Conservation (phyloP, 176 grass and related monocot genomes). For the Microstegium vimineum region DNA sequence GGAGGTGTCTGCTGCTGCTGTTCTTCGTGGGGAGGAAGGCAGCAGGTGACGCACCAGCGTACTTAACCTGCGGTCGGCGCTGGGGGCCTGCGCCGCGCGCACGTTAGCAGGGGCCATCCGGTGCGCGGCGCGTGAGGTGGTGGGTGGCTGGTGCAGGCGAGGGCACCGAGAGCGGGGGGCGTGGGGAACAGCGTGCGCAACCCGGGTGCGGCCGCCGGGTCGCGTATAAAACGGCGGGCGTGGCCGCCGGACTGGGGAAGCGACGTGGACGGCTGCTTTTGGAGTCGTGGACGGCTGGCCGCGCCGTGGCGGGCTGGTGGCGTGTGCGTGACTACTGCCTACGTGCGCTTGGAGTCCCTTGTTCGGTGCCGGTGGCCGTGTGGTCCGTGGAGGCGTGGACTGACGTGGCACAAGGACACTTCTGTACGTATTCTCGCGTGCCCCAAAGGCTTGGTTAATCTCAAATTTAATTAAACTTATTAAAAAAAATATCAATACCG, state of each 20-base stretch:
- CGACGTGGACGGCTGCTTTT: slow-evolving; percentile 32
- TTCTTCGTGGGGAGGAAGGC: slow-evolving; percentile 34
- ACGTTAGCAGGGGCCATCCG: slow-evolving; percentile 45
- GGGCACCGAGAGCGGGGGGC: not conserved
- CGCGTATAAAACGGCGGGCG: slow-evolving; percentile 32
- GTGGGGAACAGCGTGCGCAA: slow-evolving; percentile 19
- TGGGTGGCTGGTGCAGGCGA: not conserved
- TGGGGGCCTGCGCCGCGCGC: slow-evolving; percentile 18
- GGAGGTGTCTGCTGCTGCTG: not conserved
- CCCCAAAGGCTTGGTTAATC: not conserved
- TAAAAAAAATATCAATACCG: too few relatives aligned
- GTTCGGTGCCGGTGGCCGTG: not conserved
- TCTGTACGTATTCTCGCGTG: not conserved
- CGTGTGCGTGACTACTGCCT: not conserved
- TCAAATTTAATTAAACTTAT: not conserved
- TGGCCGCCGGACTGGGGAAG: not conserved
- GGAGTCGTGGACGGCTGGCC: not conserved
- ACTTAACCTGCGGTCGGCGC: slow-evolving; percentile 70
- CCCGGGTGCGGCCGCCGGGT: slow-evolving; percentile 39
- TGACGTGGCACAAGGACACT: not conserved
- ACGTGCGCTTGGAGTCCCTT: not conserved
- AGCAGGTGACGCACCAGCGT: slow-evolving; percentile 70
- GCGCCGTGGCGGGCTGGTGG: not conserved
- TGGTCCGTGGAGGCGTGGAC: not conserved
- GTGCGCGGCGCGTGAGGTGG: slow-evolving; percentile 19